Percentiles rank a stretch among this genome's conserved stretches.
These are phyloP conservation scores for Arthroderma sp. DNA, from an alignment of 2,329 filamentous ascomycete species.

Conservation along the genomic window DNA sequence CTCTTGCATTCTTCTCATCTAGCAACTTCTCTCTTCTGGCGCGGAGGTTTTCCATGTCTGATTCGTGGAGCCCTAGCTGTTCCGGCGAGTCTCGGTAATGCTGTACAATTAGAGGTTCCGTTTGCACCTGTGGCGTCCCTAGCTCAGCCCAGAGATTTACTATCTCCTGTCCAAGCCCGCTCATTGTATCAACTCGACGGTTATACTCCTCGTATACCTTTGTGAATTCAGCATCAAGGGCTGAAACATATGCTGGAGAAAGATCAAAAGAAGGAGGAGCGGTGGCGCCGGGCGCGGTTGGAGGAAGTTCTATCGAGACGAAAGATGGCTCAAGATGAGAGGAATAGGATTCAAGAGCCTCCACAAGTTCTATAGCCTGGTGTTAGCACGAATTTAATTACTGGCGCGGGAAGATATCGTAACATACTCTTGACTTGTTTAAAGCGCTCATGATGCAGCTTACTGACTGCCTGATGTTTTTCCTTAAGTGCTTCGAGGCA, in stretches of 20 bases:
- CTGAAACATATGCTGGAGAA: conserved; percentile 76
- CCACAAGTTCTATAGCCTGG: conserved; percentile 60
- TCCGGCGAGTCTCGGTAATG: conserved; percentile 83
- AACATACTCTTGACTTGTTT: conserved; percentile 84
- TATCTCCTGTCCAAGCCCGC: conserved; percentile 65
- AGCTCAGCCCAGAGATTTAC: conserved; percentile 94
- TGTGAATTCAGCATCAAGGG: conserved; percentile 81
- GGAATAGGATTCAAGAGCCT: conserved; percentile 90
- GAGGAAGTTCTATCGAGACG: conserved; percentile 72
- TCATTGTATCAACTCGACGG: conserved; percentile 63
- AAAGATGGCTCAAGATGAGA: conserved; percentile 88
- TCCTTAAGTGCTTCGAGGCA: conserved; percentile 75
- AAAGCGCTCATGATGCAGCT: conserved; percentile 78
- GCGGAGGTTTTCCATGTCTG: conserved; percentile 64
- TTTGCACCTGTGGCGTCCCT: conserved; percentile 85
- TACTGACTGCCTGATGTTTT: conserved; percentile 68
- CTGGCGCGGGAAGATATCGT: neutral
- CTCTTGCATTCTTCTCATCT: conserved; percentile 78
- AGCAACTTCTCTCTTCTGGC: conserved; percentile 67
- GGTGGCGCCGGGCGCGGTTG: conserved; percentile 62
- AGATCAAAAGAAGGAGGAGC: conserved; percentile 79
- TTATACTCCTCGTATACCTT: conserved; percentile 95
- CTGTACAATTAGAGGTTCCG: conserved; percentile 75
- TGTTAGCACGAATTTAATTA: conserved; percentile 18
- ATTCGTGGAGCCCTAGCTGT: conserved; percentile 81